These are phyloP conservation scores for Elaeis guineensis DNA, from an alignment of 176 grass and related monocot species.

Conservation along the genomic window DNA sequence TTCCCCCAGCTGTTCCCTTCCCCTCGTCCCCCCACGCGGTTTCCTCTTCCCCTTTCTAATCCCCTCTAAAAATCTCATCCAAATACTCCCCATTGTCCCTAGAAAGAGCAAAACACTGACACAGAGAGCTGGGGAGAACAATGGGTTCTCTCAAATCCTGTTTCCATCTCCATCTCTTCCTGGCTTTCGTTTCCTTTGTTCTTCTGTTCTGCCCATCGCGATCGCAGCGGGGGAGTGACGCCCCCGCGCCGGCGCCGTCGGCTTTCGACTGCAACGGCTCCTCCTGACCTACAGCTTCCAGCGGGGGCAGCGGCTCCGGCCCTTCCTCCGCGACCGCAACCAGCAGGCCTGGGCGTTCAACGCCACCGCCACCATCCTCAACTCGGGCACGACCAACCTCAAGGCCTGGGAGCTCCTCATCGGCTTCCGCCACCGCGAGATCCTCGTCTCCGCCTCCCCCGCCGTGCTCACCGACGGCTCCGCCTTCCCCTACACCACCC, in stretches of 20 bases:
- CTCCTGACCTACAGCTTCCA: constrained; percentile 39
- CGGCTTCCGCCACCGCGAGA: constrained; percentile 51
- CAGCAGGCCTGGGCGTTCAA: constrained; percentile 65
- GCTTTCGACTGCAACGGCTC: constrained; percentile 69
- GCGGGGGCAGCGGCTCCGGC: constrained; percentile 47
- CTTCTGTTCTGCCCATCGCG: no score
- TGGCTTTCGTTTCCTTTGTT: no score
- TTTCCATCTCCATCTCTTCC: no score
- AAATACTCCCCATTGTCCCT: no score
- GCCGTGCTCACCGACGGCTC: constrained; percentile 62
- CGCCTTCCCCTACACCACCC: constrained; percentile 69
- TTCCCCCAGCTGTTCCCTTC: no score
- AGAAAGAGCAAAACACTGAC: no score
- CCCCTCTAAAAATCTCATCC: no score
- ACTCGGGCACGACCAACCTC: constrained; percentile 58
- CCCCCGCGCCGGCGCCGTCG: constrained; percentile 43
- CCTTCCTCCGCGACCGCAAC: constrained; percentile 36
- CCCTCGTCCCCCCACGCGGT: no score
- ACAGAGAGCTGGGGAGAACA: no score
- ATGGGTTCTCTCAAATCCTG: no score
- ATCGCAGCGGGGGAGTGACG: neutral
- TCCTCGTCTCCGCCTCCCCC: constrained; percentile 51
- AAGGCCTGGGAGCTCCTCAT: constrained; percentile 59
- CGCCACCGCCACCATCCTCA: constrained; percentile 50
- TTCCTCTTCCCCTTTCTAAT: no score